Evolutionary conservation across 768 basidiomycete species (phyloP).

Genomic region (Hypholoma sublateritium): DNA sequence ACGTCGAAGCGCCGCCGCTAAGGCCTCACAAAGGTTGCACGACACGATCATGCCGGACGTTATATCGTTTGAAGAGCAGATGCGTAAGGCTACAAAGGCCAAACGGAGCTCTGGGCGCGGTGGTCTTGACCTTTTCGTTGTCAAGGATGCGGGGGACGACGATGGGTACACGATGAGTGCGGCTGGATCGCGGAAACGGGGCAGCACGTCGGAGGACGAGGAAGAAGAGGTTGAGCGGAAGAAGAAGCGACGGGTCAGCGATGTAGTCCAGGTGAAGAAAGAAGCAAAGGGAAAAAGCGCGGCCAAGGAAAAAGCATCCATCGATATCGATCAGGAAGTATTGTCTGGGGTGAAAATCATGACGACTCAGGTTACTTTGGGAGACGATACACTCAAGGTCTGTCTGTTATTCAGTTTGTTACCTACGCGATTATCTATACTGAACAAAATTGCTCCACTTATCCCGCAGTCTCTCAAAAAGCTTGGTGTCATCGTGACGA

Average conservation of each 20-base stretch:
- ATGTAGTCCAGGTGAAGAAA: slow-evolving; percentile 3
- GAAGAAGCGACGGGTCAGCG: slow-evolving; percentile 16
- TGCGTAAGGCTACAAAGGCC: slow-evolving; percentile 37
- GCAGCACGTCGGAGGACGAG: neutral
- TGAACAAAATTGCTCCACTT: neutral
- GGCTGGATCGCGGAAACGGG: slow-evolving; percentile 10
- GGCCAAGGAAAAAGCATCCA: slow-evolving; percentile 20
- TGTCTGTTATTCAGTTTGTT: slow-evolving; percentile 13
- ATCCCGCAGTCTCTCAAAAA: slow-evolving; percentile 51
- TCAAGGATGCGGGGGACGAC: slow-evolving; percentile 14
- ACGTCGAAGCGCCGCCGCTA: slow-evolving; percentile 43
- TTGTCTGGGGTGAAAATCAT: slow-evolving; percentile 47
- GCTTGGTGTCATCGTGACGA: slow-evolving; percentile 66
- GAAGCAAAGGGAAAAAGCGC: slow-evolving; percentile 12
- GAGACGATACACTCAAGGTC: slow-evolving; percentile 61
- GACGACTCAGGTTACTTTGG: slow-evolving; percentile 65
- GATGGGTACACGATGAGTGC: slow-evolving; percentile 4
- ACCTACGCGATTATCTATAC: neutral
- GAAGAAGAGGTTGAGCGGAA: slow-evolving; percentile 12
- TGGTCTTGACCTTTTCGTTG: slow-evolving; percentile 18
- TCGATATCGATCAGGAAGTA: slow-evolving; percentile 16
- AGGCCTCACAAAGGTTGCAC: slow-evolving; percentile 53
- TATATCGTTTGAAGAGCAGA: slow-evolving; percentile 65
- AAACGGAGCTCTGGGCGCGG: slow-evolving; percentile 17
- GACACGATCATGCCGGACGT: slow-evolving; percentile 79